Evolutionary conservation across 768 basidiomycete species (phyloP).

Genomic region (Gymnopilus junonius): DNA sequence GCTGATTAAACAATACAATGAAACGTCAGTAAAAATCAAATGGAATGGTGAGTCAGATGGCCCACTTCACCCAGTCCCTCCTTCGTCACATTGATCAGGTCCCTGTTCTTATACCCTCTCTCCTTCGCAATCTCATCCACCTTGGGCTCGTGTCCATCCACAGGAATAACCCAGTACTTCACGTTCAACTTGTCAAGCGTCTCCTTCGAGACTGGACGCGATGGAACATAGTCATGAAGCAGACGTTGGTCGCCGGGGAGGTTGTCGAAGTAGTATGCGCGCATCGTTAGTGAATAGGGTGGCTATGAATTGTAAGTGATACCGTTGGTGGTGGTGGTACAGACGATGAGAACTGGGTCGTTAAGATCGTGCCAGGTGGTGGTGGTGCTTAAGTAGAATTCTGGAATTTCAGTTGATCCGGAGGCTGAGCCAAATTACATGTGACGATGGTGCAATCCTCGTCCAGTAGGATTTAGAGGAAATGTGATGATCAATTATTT

Average conservation of each 20-base stretch:
- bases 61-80: slow-evolving; percentile 75
- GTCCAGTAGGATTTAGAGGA: not conserved
- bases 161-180: slow-evolving; percentile 66
- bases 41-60: no score
- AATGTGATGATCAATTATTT: not conserved
- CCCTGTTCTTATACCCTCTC: slow-evolving; percentile 82
- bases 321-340: not conserved
- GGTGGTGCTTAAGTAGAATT: not conserved
- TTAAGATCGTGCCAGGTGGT: not conserved
- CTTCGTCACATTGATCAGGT: slow-evolving; percentile 77
- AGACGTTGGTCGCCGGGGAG: slow-evolving; percentile 82
- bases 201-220: slow-evolving; percentile 53
- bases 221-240: slow-evolving; percentile 71
- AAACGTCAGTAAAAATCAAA: slow-evolving; percentile 4
- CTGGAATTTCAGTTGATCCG: not conserved
- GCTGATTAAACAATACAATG: slow-evolving; percentile 21
- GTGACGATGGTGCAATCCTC: slow-evolving; percentile 8
- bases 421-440: not conserved
- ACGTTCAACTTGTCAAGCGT: slow-evolving; percentile 65
- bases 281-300: slow-evolving; percentile 46
- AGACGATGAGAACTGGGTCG: no score
- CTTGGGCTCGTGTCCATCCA: slow-evolving; percentile 58
- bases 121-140: slow-evolving; percentile 68
- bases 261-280: slow-evolving; percentile 77
- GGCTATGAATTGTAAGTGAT: not conserved